Evolutionary conservation across 2,329 filamentous ascomycete species (phyloP), one percentile per base, ranked within the genome.

Genomic region (Cercospora berteroae): DNA sequence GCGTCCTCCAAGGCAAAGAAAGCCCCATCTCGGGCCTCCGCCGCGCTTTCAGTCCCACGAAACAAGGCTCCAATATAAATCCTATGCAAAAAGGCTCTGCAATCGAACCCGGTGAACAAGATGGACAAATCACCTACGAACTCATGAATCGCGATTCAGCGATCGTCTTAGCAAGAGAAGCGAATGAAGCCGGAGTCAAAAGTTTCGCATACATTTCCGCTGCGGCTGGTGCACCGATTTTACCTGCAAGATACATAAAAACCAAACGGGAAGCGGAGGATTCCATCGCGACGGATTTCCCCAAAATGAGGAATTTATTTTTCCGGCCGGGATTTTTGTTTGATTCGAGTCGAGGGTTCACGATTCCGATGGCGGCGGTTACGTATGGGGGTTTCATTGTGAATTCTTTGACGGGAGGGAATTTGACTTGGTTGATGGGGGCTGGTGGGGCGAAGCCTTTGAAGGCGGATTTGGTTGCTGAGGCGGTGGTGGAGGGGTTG

Each of bases 121-220:
- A 89, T 73, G 89, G 89, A 27, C 91, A 95, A 80, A 84, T 97
- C 74, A 97, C 94, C 18, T 99, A 99, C 82, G 95, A 98, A 82
- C 85, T 93, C 68, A 97, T 99, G 93, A 99, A 99, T 81, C 87
- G 95, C 66, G 94, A 98, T 81, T 86, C 86, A 81, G 94, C 94
- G 58, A 88, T 98, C 69, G 86, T 90, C 64, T 85, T 97, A 13
- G 95, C 94, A 13, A 88, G 90, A 75, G 91, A 94, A 77, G 89
- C 93, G 1, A 85, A 85, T 27, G 81, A 81, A 36, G 87, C 88
- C 67, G 84, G 87, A 39, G 89, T 90, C 13, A 81, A 84, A 18
- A 87, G 89, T 0, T 97, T 97, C 77, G 88, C 90, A 67, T 98
- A 93, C 83, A 90, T 99, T 69, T 97, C 93, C 39, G 95, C 95